Conservation (phyloP, 208 protist species). For the Leishmania martiniquensis region DNA sequence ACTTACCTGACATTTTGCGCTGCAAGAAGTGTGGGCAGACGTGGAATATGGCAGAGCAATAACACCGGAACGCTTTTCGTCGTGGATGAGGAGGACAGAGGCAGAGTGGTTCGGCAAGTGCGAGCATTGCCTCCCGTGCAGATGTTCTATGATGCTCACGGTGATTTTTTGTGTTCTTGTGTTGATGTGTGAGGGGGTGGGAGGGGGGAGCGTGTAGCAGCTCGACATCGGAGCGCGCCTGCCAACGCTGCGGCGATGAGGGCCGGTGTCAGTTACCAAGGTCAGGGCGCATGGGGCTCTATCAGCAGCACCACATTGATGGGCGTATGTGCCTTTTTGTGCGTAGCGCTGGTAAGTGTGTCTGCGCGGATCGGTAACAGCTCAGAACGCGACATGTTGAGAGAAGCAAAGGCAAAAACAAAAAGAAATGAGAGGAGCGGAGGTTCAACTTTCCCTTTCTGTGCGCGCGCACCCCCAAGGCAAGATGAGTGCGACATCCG, state of each 20-base stretch:
- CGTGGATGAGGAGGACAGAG: conserved; percentile 1
- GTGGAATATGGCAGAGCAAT: conserved; percentile 69
- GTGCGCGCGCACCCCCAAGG: not conserved
- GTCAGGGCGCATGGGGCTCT: not conserved
- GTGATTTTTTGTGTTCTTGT: not conserved
- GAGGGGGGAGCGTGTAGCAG: not conserved
- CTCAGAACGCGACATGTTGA: not conserved
- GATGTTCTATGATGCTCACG: not conserved
- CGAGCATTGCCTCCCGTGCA: not conserved
- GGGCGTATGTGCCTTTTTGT: not conserved
- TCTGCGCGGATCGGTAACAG: not conserved
- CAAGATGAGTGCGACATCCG: not conserved
- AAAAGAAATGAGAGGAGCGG: not conserved
- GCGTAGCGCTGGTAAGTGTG: not conserved
- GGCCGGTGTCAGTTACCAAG: not conserved
- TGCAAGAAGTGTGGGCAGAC: conserved; percentile 68
- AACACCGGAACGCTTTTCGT: not conserved
- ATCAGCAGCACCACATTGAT: not conserved
- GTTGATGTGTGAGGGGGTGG: not conserved
- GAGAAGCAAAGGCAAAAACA: not conserved
- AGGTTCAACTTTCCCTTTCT: not conserved
- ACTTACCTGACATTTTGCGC: conserved; percentile 64
- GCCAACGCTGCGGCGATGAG: not conserved
- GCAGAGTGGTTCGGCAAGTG: not conserved
- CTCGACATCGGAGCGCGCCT: not conserved